Percentiles rank a stretch among this genome's conserved stretches.
Conservation (phyloP, 176 grass and related monocot genomes). For the Avena sativa region DNA sequence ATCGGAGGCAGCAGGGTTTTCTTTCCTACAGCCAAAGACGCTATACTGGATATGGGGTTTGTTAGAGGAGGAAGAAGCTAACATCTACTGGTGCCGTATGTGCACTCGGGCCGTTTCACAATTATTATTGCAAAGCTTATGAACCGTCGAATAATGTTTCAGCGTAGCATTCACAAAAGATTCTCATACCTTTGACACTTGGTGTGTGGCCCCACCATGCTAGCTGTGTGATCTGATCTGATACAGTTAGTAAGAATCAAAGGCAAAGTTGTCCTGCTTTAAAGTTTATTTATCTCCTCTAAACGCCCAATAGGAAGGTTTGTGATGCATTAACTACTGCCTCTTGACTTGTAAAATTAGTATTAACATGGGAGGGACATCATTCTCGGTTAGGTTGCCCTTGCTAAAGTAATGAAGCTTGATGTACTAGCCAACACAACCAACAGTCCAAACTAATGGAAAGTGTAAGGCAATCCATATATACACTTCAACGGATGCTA, state of each 20-base stretch:
- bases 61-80: not conserved
- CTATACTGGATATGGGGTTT: not conserved
- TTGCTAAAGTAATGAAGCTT: not conserved
- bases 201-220: not conserved
- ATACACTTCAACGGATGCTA: too few relatives aligned
- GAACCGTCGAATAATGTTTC: not conserved
- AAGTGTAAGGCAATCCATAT: too few relatives aligned
- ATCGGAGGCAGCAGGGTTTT: not conserved
- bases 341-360: not conserved
- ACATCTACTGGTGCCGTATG: not conserved
- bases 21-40: not conserved
- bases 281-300: not conserved
- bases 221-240: not conserved
- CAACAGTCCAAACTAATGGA: too few relatives aligned
- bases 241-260: not conserved
- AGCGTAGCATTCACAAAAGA: not conserved
- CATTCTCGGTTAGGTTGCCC: not conserved
- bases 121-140: not conserved
- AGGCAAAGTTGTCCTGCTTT: not conserved
- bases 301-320: not conserved
- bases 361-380: not conserved
- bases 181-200: not conserved
- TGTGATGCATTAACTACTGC: not conserved
- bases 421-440: too few relatives aligned
- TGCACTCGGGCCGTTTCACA: not conserved